Evolutionary conservation across 306 rosid species (phyloP).

Genomic region (Quercus engelmannii): DNA sequence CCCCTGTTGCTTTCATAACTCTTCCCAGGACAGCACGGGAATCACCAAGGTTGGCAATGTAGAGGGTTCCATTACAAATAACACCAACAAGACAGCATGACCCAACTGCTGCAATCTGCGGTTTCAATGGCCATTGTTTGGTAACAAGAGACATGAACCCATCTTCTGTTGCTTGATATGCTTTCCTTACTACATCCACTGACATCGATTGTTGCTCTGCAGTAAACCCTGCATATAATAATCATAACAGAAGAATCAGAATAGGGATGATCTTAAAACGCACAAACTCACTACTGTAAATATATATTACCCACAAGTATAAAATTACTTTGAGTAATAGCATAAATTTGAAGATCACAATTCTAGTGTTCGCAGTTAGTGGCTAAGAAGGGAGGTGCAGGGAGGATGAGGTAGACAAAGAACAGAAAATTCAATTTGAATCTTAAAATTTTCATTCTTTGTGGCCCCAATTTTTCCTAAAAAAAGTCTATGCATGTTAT

Average conservation of each 20-base stretch:
- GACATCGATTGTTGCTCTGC: slow-evolving; percentile 80
- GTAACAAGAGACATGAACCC: slow-evolving; percentile 73
- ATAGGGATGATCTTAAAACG: neutral
- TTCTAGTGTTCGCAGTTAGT: neutral
- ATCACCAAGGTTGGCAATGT: slow-evolving; percentile 79
- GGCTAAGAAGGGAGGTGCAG: neutral
- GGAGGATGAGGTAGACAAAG: neutral
- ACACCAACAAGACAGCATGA: slow-evolving; percentile 91
- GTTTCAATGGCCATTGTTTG: slow-evolving; percentile 56
- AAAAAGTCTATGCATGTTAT: neutral
- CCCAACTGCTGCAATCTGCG: slow-evolving; percentile 94
- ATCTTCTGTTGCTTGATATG: slow-evolving; percentile 89
- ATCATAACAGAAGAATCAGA: slow-evolving; percentile 2
- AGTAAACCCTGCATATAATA: slow-evolving; percentile 60
- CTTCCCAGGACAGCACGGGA: slow-evolving; percentile 95
- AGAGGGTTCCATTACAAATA: slow-evolving; percentile 67
- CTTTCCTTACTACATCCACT: slow-evolving; percentile 74
- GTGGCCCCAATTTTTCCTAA: neutral
- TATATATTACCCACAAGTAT: neutral
- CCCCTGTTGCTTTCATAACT: slow-evolving; percentile 69
- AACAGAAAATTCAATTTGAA: neutral
- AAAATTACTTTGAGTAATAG: neutral
- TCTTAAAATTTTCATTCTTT: neutral
- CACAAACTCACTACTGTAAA: neutral
- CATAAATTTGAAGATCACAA: neutral